Evolutionary conservation across 2,329 filamentous ascomycete genomes (phyloP).

Genomic region (Penicillium sp.): DNA sequence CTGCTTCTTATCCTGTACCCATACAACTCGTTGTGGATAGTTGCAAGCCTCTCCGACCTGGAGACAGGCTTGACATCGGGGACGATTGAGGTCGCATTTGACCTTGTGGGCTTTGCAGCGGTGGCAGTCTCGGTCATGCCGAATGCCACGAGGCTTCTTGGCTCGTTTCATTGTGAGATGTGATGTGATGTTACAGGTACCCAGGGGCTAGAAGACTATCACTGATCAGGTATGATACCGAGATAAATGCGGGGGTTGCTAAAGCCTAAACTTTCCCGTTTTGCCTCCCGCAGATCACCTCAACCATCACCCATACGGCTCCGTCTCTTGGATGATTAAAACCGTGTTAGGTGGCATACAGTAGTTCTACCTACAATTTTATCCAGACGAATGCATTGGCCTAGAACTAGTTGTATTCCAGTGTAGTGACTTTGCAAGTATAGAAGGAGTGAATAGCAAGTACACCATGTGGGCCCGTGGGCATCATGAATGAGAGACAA

Average conservation of each 20-base stretch:
- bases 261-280: background rate
- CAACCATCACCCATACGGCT: background rate
- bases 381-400: background rate
- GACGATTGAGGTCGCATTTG: slow-evolving; percentile 33
- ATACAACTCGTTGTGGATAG: slow-evolving; percentile 29
- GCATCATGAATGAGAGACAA: background rate
- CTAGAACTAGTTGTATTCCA: background rate
- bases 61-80: slow-evolving; percentile 27
- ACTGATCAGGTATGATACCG: too few relatives aligned
- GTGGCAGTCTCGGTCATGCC: slow-evolving; percentile 30
- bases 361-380: too few relatives aligned
- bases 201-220: background rate
- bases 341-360: too few relatives aligned
- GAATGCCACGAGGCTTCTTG: slow-evolving; percentile 31
- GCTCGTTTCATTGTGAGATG: slow-evolving; percentile 8
- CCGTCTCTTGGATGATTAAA: background rate
- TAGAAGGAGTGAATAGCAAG: background rate
- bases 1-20: slow-evolving; percentile 20
- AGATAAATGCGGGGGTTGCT: slow-evolving; percentile 6
- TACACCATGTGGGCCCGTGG: background rate
- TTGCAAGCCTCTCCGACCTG: slow-evolving; percentile 20
- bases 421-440: background rate
- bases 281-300: background rate
- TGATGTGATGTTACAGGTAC: background rate
- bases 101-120: slow-evolving; percentile 25